These are phyloP conservation scores for Antrodiella citrinella DNA, from an alignment of 768 basidiomycete species.

Conservation along the genomic window DNA sequence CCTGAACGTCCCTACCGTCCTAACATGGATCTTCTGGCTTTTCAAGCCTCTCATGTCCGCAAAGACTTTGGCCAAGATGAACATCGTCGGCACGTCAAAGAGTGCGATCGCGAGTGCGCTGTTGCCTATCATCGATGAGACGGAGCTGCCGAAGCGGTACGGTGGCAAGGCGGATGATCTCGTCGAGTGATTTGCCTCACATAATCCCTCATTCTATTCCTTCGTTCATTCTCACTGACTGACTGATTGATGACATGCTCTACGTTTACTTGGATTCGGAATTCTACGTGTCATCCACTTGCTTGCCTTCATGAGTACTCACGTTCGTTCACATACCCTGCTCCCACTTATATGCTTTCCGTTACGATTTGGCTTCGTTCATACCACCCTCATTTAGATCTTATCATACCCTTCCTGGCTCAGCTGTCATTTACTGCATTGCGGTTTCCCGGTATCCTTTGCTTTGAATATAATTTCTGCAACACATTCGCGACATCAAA, in stretches of 20 bases:
- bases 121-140: conserved; percentile 42
- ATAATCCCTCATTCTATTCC: not conserved
- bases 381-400: too few species aligned
- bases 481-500: too few species aligned
- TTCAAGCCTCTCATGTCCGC: conserved; percentile 71
- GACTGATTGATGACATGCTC: not conserved
- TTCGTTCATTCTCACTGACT: not conserved
- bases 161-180: conserved; percentile 59
- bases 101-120: conserved; percentile 52
- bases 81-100: conserved; percentile 62
- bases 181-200: conserved; percentile 2
- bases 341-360: too few species aligned
- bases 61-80: conserved; percentile 75
- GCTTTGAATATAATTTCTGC: too few species aligned
- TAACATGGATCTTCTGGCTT: conserved; percentile 79
- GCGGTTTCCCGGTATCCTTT: too few species aligned
- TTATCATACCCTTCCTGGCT: too few species aligned
- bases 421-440: too few species aligned
- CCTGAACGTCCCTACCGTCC: conserved; percentile 67
- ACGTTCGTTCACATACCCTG: too few species aligned
- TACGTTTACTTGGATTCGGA: too few species aligned
- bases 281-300: too few species aligned
- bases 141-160: conserved; percentile 60
- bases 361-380: too few species aligned
- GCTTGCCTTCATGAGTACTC: too few species aligned